Percentiles rank a stretch among this genome's conserved stretches.
Conservation (phyloP, 176 grass and related monocot species). For the Oryza glaberrima region DNA sequence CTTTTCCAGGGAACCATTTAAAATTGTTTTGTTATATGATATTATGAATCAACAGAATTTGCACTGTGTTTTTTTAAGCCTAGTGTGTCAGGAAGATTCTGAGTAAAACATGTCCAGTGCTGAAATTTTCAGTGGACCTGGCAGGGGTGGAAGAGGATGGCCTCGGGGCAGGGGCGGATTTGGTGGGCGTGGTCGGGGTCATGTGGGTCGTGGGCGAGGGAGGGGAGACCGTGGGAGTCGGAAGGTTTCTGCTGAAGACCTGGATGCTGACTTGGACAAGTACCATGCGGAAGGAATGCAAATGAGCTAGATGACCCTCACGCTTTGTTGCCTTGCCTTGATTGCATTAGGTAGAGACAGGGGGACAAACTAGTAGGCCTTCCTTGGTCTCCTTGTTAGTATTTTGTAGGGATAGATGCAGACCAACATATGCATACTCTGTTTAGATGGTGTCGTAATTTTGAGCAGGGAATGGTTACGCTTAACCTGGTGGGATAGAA, state of each 20-base stretch:
- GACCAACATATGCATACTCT: too few species aligned
- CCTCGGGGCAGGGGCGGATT: slow-evolving; percentile 2
- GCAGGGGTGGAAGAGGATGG: neutral
- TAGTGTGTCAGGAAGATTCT: neutral
- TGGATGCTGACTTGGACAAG: slow-evolving; percentile 58
- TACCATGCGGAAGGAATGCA: slow-evolving; percentile 52
- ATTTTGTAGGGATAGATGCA: too few species aligned
- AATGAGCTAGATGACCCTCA: slow-evolving; percentile 37
- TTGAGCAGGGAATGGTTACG: neutral
- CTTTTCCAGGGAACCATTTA: too few species aligned
- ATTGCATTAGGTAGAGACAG: too few species aligned
- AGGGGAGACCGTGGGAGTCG: slow-evolving; percentile 6
- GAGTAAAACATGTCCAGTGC: too few species aligned
- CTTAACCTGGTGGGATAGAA: neutral
- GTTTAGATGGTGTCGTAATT: neutral
- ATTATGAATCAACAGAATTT: too few species aligned
- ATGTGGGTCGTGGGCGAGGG: slow-evolving; percentile 10
- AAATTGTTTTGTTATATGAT: too few species aligned
- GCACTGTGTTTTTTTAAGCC: neutral
- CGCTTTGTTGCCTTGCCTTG: neutral
- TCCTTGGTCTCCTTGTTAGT: too few species aligned
- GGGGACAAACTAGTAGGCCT: too few species aligned
- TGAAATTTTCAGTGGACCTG: slow-evolving; percentile 32
- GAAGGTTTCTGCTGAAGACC: slow-evolving; percentile 52
- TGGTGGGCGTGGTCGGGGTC: slow-evolving; percentile 31